Conservation (phyloP, 2,329 filamentous ascomycete genomes). For the Penicillium sp. region DNA sequence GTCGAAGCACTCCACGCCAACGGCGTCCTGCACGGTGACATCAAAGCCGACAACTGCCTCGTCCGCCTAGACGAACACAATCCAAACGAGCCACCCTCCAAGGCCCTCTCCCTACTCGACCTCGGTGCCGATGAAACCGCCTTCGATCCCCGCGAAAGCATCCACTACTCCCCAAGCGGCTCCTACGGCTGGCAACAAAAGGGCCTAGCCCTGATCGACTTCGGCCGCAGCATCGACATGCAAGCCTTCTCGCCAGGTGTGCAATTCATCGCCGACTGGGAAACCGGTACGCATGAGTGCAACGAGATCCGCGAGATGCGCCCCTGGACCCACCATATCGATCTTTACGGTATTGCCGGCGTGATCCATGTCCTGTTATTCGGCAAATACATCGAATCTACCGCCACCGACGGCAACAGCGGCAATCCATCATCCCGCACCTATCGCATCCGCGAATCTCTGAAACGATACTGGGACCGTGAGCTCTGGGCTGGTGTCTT, state of each 20-base stretch:
- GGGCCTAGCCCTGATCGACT: constrained; percentile 83
- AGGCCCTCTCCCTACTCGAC: constrained; percentile 25
- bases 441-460: constrained; percentile 69
- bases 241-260: constrained; percentile 66
- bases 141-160: constrained; percentile 24
- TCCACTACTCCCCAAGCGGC: constrained; percentile 64
- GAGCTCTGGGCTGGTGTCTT: constrained; percentile 82
- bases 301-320: constrained; percentile 88
- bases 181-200: constrained; percentile 68
- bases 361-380: constrained; percentile 83
- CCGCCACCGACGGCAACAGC: constrained; percentile 26
- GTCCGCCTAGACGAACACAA: constrained; percentile 61
- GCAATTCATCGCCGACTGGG: constrained; percentile 92
- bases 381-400: constrained; percentile 85
- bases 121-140: constrained; percentile 16
- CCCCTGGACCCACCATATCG: constrained; percentile 95
- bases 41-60: constrained; percentile 93
- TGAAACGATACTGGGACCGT: constrained; percentile 95
- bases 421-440: constrained; percentile 35
- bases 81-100: constrained; percentile 18
- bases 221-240: constrained; percentile 92
- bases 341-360: constrained; percentile 86
- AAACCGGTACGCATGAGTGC: constrained; percentile 76
- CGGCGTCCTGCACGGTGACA: constrained; percentile 76
- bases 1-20: constrained; percentile 76